A percentile compares a stretch with the other conserved stretches of the same genome.
Evolutionary conservation across 495 filamentous ascomycete genomes (phyloP).

Genomic region (Aspergillus homomorphus): DNA sequence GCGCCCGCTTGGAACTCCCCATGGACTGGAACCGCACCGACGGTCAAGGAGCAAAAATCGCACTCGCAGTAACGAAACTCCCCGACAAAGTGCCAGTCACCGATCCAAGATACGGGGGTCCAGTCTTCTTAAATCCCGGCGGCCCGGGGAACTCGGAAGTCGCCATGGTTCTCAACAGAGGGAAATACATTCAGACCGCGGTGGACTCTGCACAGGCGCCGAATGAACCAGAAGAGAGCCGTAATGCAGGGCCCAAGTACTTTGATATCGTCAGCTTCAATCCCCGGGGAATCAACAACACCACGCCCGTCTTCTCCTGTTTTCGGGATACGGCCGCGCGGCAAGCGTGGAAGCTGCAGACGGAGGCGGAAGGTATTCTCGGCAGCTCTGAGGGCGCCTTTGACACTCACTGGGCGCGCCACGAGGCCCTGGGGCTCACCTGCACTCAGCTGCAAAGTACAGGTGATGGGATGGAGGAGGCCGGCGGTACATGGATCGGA

Average conservation of each 20-base stretch:
- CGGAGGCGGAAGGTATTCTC: background rate
- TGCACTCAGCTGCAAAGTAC: background rate
- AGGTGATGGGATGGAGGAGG: background rate
- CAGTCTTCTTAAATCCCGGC: slow-evolving; percentile 5
- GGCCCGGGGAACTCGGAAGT: slow-evolving; percentile 2
- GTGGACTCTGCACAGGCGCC: background rate
- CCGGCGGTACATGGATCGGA: background rate
- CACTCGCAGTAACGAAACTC: slow-evolving; percentile 2
- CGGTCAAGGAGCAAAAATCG: background rate
- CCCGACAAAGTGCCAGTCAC: slow-evolving; percentile 8
- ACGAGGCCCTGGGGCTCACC: background rate
- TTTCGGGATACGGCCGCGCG: background rate
- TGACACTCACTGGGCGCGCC: background rate
- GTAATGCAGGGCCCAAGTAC: no score
- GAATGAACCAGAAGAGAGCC: background rate
- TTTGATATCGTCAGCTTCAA: slow-evolving; percentile 5
- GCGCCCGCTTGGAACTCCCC: background rate
- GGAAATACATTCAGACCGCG: background rate
- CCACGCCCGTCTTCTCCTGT: background rate
- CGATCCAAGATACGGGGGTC: slow-evolving; percentile 7
- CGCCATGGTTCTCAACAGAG: background rate
- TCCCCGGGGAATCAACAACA: slow-evolving; percentile 5
- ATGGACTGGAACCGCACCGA: slow-evolving; percentile 8
- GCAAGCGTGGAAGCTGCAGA: background rate
- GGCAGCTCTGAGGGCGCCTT: background rate